Evolutionary conservation across 768 basidiomycete genomes (phyloP), one percentile per base, ranked within the genome.

Genomic region (Kwoniella mangroviensis): DNA sequence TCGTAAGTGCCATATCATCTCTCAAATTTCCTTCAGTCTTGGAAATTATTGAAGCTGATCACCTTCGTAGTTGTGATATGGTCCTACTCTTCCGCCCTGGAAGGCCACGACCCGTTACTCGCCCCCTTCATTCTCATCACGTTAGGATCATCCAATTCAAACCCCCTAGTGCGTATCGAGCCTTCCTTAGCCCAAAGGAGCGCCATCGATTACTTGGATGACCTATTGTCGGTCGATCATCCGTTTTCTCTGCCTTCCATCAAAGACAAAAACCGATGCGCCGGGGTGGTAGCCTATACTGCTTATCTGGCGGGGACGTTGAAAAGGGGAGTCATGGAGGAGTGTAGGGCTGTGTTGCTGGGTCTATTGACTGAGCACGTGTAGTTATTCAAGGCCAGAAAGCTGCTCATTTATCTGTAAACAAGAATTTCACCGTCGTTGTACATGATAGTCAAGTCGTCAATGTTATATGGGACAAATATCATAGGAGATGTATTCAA

Each of bases 281-380:
- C 67, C 4, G 67, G 67, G 28, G 42, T 72, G 15, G 52, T 72
- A 11, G 71, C 67, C 10, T 72, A 72, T 58, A 69, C 71, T 45
- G 67, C 71, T 19, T 65, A 68, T 40, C 58, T 72, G 26, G 61
- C 63, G 7, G 71, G 71, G 13, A 68, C 58, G 1, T n/a, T 68
- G 24, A 41, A 54, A 19, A 28, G 71, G 22, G 71, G 71, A 11
- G 54, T 72, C 17, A 65, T 65, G 43, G 71, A 72, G 12, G 71
- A 72, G 59, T 52, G 63, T 43, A 28, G 67, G n/a, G 45, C 49
- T 22, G 71, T 72, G 10, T 43, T 72, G 40, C 15, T 68, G 19
- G 71, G 71, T 21, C 41, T 72, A 6, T 52, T 72, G 52, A 69
- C 63, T 15, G 71, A 72, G 54, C 62, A 63, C 40, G 52, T 40